These are phyloP conservation scores for Phyllosticta paracitricarpa DNA, from an alignment of 2,329 filamentous ascomycete species.

Conservation along the genomic window DNA sequence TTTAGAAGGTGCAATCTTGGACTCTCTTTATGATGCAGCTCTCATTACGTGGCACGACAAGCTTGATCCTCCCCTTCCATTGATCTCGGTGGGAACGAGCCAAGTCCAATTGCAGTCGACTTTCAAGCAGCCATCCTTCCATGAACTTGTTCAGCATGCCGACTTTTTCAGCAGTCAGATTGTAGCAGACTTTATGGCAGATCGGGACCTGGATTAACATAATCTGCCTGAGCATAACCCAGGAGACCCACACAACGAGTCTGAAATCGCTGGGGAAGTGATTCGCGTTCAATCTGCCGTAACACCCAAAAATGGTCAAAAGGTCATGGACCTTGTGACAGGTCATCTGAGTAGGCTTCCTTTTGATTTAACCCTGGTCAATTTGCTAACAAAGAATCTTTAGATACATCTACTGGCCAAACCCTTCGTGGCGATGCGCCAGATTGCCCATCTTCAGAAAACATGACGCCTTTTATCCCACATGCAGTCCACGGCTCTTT, in stretches of 20 bases:
- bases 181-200: no score
- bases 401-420: slow-evolving; percentile 45
- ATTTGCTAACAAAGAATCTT: neutral
- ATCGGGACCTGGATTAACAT: neutral
- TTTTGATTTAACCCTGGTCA: neutral
- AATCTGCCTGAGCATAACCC: slow-evolving; percentile 41
- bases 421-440: slow-evolving; percentile 45
- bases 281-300: slow-evolving; percentile 50
- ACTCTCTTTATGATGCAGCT: slow-evolving; percentile 64
- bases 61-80: slow-evolving; percentile 51
- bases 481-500: slow-evolving; percentile 46
- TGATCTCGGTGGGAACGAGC: slow-evolving; percentile 40
- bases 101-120: slow-evolving; percentile 10
- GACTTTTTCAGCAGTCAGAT: no score
- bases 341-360: slow-evolving; percentile 47
- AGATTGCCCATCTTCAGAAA: slow-evolving; percentile 40
- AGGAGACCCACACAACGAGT: slow-evolving; percentile 54
- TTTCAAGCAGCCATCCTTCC: slow-evolving; percentile 23
- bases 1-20: slow-evolving; percentile 65
- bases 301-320: slow-evolving; percentile 41
- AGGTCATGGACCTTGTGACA: slow-evolving; percentile 48
- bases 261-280: slow-evolving; percentile 50
- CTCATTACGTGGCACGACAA: slow-evolving; percentile 61
- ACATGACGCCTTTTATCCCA: slow-evolving; percentile 58
- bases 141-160: slow-evolving; percentile 13